Conservation (phyloP, 495 filamentous ascomycete genomes). For the Pyronema omphalodes region DNA sequence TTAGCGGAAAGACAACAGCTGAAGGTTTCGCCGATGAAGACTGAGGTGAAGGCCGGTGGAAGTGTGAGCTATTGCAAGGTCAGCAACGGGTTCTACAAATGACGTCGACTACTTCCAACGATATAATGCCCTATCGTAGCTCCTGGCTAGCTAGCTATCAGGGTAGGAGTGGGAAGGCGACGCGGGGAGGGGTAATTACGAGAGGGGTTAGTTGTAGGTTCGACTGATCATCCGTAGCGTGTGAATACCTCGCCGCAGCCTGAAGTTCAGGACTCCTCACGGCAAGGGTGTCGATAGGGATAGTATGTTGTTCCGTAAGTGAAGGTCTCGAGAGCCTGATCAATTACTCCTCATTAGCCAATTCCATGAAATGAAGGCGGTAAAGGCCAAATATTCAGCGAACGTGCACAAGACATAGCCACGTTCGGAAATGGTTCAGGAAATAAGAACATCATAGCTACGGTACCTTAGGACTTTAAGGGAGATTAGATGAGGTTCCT, state of each 20-base stretch:
- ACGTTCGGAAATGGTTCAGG: background rate
- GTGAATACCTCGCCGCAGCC: constrained; percentile 22
- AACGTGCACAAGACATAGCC: background rate
- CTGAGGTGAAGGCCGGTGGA: constrained; percentile 77
- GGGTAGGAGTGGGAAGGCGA: background rate
- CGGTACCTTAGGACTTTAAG: constrained; percentile 33
- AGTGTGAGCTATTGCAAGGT: constrained; percentile 47
- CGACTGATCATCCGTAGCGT: constrained; percentile 32
- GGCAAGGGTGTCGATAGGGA: constrained; percentile 11
- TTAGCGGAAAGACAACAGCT: constrained; percentile 85
- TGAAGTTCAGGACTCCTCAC: constrained; percentile 9
- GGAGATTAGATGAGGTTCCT: constrained; percentile 23
- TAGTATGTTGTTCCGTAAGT: constrained; percentile 30
- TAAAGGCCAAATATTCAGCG: background rate
- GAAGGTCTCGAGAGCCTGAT: constrained; percentile 38
- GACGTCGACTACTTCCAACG: constrained; percentile 2
- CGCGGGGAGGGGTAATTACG: constrained; percentile 24
- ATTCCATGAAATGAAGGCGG: background rate
- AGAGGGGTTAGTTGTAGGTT: constrained; percentile 36
- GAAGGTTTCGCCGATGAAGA: constrained; percentile 92
- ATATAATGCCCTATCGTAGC: background rate
- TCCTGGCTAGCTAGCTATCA: too few species aligned
- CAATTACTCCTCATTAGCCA: constrained; percentile 10
- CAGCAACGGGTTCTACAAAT: background rate
- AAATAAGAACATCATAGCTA: background rate